Evolutionary conservation across 257 asterid genomes (phyloP).

Genomic region (Plantago ovata): DNA sequence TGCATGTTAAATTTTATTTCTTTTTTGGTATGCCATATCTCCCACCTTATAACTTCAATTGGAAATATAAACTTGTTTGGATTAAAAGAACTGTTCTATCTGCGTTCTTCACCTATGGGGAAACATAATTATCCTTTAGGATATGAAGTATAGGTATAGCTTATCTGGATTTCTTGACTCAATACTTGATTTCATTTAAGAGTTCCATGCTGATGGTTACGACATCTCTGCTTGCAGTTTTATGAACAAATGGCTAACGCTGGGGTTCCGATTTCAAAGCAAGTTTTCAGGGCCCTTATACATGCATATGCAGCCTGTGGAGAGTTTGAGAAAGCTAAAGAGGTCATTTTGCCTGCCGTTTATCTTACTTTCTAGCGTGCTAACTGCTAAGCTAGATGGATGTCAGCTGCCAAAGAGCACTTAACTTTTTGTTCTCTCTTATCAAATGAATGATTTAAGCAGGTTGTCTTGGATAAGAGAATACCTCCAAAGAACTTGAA

Average conservation of each 20-base stretch:
- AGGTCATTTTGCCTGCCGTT: too few relatives aligned
- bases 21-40: conserved; percentile 5
- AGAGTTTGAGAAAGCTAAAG: conserved; percentile 62
- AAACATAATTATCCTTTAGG: conserved; percentile 9
- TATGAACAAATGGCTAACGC: conserved; percentile 47
- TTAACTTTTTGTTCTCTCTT: conserved; percentile 6
- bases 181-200: conserved; percentile 7
- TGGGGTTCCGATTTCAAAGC: conserved; percentile 54
- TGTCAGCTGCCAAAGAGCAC: not conserved
- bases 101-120: conserved; percentile 10
- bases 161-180: conserved; percentile 18
- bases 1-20: conserved; percentile 5
- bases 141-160: too few relatives aligned
- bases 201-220: conserved; percentile 25
- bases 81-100: conserved; percentile 11
- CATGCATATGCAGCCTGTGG: conserved; percentile 87
- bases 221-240: conserved; percentile 44
- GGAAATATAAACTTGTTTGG: not conserved
- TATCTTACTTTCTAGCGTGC: conserved; percentile 6
- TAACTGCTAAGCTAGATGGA: conserved; percentile 1
- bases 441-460: conserved; percentile 25
- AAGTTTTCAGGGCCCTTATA: conserved; percentile 68
- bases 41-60: not conserved
- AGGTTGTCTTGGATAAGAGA: conserved; percentile 47
- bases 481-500: conserved; percentile 50